Percentiles rank a stretch among this genome's conserved stretches.
phyloP scores from a whole-genome alignment of 805 yeast genomes.

The Yamadazyma philogaea region DNA sequence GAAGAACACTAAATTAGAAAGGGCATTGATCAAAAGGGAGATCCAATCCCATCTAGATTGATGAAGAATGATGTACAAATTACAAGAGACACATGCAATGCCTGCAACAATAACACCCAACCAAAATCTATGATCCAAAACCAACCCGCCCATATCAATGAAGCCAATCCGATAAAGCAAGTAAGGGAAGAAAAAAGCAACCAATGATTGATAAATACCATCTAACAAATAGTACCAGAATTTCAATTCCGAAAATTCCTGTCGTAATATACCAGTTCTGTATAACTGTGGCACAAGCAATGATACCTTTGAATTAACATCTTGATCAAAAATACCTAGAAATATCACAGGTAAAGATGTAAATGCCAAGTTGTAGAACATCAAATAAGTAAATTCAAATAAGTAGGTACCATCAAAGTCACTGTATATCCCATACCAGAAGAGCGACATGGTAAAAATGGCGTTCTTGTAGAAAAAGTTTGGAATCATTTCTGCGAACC shows the following conservation, averaged over 20 bases:
- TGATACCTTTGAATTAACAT: slow-evolving; percentile 67
- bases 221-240: slow-evolving; percentile 74
- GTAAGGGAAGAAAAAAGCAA: slow-evolving; percentile 74
- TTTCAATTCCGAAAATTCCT: slow-evolving; percentile 67
- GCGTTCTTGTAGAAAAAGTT: slow-evolving; percentile 78
- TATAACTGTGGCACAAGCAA: slow-evolving; percentile 73
- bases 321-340: slow-evolving; percentile 78
- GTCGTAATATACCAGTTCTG: slow-evolving; percentile 65
- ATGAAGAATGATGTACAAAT: slow-evolving; percentile 60
- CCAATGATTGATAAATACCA: slow-evolving; percentile 71
- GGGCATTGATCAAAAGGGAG: slow-evolving; percentile 48
- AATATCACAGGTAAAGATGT: slow-evolving; percentile 80
- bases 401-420: slow-evolving; percentile 78
- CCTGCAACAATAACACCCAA: slow-evolving; percentile 67
- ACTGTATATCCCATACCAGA: slow-evolving; percentile 76
- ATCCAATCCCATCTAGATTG: slow-evolving; percentile 84
- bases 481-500: slow-evolving; percentile 82
- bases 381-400: slow-evolving; percentile 73
- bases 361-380: slow-evolving; percentile 79
- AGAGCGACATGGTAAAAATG: slow-evolving; percentile 66
- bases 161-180: slow-evolving; percentile 36
- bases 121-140: slow-evolving; percentile 68
- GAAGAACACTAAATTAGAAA: slow-evolving; percentile 60
- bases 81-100: slow-evolving; percentile 66
- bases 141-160: slow-evolving; percentile 47